Base-by-base conservation (phyloP, 1,284 basidiomycete species). In the Cryptococcus amylolentus region DNA sequence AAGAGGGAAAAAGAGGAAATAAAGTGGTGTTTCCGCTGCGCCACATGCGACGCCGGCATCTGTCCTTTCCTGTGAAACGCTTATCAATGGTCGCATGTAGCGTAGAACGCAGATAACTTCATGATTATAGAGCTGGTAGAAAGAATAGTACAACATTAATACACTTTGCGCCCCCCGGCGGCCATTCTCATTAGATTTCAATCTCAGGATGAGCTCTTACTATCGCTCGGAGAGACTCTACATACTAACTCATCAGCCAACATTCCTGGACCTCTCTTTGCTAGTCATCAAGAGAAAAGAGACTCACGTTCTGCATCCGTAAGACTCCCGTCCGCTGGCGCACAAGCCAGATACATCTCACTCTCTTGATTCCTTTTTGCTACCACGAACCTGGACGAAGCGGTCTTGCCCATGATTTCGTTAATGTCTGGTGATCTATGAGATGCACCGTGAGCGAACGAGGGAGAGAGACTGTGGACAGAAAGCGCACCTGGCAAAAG, bases 271-370 rank as follows among this genome's bases (percentile, higher is more conserved):
- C 16, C 16, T 16, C 20, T 42, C 6, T 40, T 13, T 40, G 39
- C 39, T 40, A 2, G 23, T 40, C 41, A 23, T 16, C 7, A 42
- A 16, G 41, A 5, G 20, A 2, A 42, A 1, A 10, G 18, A 38
- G 27, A 64, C 62, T 65, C 56, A 63, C 71, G 58, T 49, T 73
- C 71, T 8, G 72, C 72, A 54, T 76, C 72, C 4, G 70, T 70
- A 26, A 76, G 52, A 59, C 68, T 70, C 14, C 64, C 68, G 35
- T 72, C 71, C 45, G 65, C 67, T 38, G 56, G 51, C 14, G 59
- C 69, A 5, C 71, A 62, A 14, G 63, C 40, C 54, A 70, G 57
- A 47, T 66, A 73, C 48, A 72, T 44, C 49, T 67, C 63, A 10
- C 43, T 46, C 41, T 61, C 28, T 6, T 28, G 35, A 20, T 28